Base-by-base conservation (phyloP, 1,284 basidiomycete species). In the Rhizopogon hawkerae region DNA sequence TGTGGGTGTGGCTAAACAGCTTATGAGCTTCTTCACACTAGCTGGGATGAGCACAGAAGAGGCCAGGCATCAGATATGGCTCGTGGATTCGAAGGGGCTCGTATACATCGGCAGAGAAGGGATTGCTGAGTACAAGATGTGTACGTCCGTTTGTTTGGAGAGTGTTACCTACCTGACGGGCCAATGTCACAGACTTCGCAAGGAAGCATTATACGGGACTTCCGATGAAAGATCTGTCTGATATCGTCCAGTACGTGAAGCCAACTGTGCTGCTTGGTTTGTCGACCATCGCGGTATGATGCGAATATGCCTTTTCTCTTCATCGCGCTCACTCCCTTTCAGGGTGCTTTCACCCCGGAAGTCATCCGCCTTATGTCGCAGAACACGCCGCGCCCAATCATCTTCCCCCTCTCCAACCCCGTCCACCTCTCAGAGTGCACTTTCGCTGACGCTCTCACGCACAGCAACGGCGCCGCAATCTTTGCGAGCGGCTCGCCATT, bases 331-430 rank as follows among this genome's bases (percentile, higher is more conserved):
- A 38, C 35, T 53, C 56, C 45, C 51, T 24, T 50, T 23, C 51
- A 79, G 71, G 83, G 84, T 42, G 88, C 92, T 1, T 97, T 97
- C 71, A 79, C 75, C 53, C 75, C 85, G 50, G 71, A 77, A 9
- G 85, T 92, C 48, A 80, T 97, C 54, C 74, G 81, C 58, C 72
- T 78, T 9, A 94, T 98, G 92, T 81, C 85, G n/a, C 75, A 79
- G 44, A 74, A 89, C 57, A 96, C 95, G 71, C 73, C 80, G 16
- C 79, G 85, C 18, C 93, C 94, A 23, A 94, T 96, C 73, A 83
- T 97, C 66, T 96, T 97, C 78, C 91, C 94, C 43, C 81, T 97
- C n/a, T 92, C 89, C 33, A 98, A 97, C 72, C 94, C 94, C 26
- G 85, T 90, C 42, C 75, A 78, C 43, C 80, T 92, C 50, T 89